Evolutionary conservation across 192 early-diverging fungal species (phyloP), one percentile per base, ranked within the genome.

Genomic region (Coemansia biformis): DNA sequence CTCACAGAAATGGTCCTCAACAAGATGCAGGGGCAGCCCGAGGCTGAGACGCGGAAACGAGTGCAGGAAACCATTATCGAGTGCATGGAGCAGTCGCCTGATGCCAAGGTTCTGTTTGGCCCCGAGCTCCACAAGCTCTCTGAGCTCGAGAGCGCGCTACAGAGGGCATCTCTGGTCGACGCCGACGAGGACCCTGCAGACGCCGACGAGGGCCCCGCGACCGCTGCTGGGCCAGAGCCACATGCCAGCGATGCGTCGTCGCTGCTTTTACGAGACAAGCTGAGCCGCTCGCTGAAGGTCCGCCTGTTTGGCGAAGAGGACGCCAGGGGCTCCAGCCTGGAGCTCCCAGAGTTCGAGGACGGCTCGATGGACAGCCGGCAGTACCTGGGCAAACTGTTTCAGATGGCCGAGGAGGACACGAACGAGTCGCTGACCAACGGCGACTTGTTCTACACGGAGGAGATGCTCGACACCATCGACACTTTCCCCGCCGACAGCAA

Each of bases 401-500:
- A 45, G 15, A 21, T 12, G 13, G 13, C 31, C 51, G 45, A 52
- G 4, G 54, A 35, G 5, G 35, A 43, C 15, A 24, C 47, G 13
- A 38, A 40, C 0, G 48, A 51, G 16, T 2, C 26, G 11, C 14
- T 41, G 26, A 59, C 61, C 49, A 73, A 73, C 43, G 62, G 57
- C 30, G 69, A 73, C 21, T 29, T 73, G 30, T 73, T 73, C 46
- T 73, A 73, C 43, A 73, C 69, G 0, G 69, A 66, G 15, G 33
- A 41, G 28, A 64, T 73, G 69, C 54, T 73, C 43, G 63, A 59
- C 24, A 50, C 54, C 10, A 64, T 60, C 17, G 69, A 66, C 29
- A 46, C 62, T 1, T 73, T 65, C 38, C 69, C 69, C 38, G 92
- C 91, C 31, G 92, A 97, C 61, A 89, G 93, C 19, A 86, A 84